Base-by-base conservation (phyloP, 306 rosid genomes). In the Castanopsis chinensis region DNA sequence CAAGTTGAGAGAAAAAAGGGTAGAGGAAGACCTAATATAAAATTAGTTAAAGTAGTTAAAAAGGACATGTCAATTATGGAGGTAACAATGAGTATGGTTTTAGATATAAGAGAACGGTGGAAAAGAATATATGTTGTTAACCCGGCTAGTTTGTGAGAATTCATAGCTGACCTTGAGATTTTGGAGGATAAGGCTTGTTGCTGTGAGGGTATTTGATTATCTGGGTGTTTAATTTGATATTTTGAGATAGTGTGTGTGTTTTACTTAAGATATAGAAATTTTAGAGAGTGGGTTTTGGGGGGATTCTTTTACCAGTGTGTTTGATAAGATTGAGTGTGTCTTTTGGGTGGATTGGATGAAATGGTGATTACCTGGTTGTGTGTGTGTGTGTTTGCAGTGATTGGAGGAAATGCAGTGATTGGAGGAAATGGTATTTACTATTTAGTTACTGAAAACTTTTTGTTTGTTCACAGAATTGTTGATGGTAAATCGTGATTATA, bases 401-500 rank as follows among this genome's bases (percentile, higher is more conserved):
- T n/a, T n/a, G n/a, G n/a, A n/a, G n/a, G n/a, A n/a, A n/a, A n/a
- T 37, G 45, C 8, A 7, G 17, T 41, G 70, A 64, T 28, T 28
- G 45, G 43, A 30, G 49, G 21, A 65, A 65, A 65, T 30, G 23
- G 14, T 1, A 37, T 37, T 37, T 37, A 37, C 8, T 15, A 14
- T 33, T 17, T 14, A 15, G 20, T 32, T 64, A 32, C 71, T 30
- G 2, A n/a, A 33, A 14, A 0, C 8, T 9, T 32, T 64, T 64
- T 64, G 23, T 1, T 30, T 64, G 45, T 30, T 64, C 5, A 17
- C 4, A 64, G 17, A 6, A 30, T 64, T 30, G 8, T 30, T 60
- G 17, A 25, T 23, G 32, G 52, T 49, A 49, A 27, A 19, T 83
- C 45, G 76, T 79, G 33, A 65, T 37, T 37, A 63, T 78, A 30